Evolutionary conservation across 2,329 filamentous ascomycete species (phyloP), one percentile per base, ranked within the genome.

Genomic region (Neofusicoccum ribis): DNA sequence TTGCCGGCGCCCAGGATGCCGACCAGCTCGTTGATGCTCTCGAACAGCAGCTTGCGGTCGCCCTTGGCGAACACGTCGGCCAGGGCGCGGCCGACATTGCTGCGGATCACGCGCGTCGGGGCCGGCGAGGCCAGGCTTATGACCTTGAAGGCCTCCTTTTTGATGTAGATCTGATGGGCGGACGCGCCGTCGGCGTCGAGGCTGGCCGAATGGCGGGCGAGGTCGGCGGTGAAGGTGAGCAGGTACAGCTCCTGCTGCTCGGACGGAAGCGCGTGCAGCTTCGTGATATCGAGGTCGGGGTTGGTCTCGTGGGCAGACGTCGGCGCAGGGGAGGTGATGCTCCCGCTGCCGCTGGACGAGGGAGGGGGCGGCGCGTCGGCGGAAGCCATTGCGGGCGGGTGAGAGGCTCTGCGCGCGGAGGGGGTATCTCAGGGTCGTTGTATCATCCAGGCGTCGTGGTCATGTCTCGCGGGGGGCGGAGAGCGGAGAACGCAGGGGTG

Each of bases 221-320:
- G 84, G 67, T 90, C 88, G 34, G 93, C 90, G 41, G 93, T 90
- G 75, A 96, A 97, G 31, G 89, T 96, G 67, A 99, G 85, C 68
- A 99, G 86, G 78, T 95, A 96, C 12, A 99, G 87, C 73, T 97
- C 93, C 79, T 99, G 95, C 78, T 99, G 95, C 80, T 99, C 95
- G 63, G 91, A 88, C 49, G 94, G 92, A 52, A 98, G 87, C 61
- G 91, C 86, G 78, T 97, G 90, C 54, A 99, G 88, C 84, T 97
- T 97, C 72, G 89, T 82, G 70, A 97, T 81, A 76, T 99, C 93
- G 77, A 99, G 91, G 82, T 97, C 91, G 59, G 89, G 89, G 73
- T 87, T 89, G 65, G 80, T 39, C 27, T 37, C 37, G 34, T 44
- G 37, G 63, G 54, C 54, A n/a, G 54, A 58, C 14, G 9, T 39